Base-by-base conservation (phyloP, 345 rosid genomes). In the Tarenaya hassleriana region DNA sequence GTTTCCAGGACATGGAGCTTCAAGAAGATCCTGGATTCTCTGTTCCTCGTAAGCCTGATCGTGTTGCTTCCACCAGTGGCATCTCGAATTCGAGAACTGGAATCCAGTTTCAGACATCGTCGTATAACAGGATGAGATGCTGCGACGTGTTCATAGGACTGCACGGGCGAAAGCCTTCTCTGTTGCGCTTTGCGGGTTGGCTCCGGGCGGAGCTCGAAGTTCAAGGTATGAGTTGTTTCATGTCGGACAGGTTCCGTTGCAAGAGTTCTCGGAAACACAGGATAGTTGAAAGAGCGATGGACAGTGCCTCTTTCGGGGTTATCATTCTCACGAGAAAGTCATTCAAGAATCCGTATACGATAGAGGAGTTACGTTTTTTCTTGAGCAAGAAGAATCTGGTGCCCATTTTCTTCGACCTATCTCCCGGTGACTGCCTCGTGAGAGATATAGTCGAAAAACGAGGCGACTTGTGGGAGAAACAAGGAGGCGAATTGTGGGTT, bases 391-490 rank as follows among this genome's bases (percentile, higher is more conserved):
- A 85, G 86, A 92, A 77, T 72, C 70, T 92, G 33, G 91, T 92
- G 8, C 98, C 98, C 0, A 67, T 92, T n/a, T 92, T 75, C 71
- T 92, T 92, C 57, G 98, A 88, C 67, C 52, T 92, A 33, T 70
- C 78, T 64, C 91, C 83, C 1, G 75, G 75, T 13, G 97, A 88
- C 43, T 92, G 97, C 65, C 94, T 88, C 47, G 95, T 92, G 38
- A 73, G 97, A 63, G 98, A 92, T 64, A 83, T 92, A 40, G 85
- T 92, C 32, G 98, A 92, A 62, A 92, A 76, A 76, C 71, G 94
- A 64, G 98, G 97, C 19, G 97, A 85, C 47, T 58, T 87, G 57
- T 92, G 98, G 98, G 96, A 83, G 71, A 84, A 83, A 68, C 79
- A 84, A 19, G 98, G 96, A 27, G 98, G 96, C 5, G 96, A 92